Evolutionary conservation across 164 flowering plant genomes (phyloP).

Genomic region (Taxillus chinensis): DNA sequence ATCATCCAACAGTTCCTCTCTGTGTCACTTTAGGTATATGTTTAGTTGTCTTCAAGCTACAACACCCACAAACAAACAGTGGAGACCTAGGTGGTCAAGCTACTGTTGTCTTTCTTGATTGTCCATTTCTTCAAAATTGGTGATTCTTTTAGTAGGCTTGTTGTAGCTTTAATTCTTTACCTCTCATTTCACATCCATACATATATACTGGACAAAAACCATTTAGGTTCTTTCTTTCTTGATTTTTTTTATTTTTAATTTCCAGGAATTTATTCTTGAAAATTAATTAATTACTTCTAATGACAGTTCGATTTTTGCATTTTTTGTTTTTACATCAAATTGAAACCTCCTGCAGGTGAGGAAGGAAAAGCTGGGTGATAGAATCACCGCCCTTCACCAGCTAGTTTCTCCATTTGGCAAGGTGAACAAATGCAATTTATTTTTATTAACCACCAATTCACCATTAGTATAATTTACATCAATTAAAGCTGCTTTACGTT

Average conservation of each 20-base stretch:
- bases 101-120: not conserved
- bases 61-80: too few species aligned
- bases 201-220: not conserved
- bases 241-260: too few species aligned
- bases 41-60: not conserved
- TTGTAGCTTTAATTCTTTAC: not conserved
- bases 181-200: not conserved
- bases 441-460: too few species aligned
- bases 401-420: constrained; percentile 63
- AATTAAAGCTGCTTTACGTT: too few species aligned
- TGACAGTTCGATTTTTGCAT: too few species aligned
- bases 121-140: not conserved
- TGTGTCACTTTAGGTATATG: not conserved
- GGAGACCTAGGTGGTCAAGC: too few species aligned
- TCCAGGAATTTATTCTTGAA: too few species aligned
- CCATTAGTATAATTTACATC: too few species aligned
- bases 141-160: not conserved
- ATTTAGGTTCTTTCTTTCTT: not conserved
- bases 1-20: not conserved
- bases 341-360: constrained; percentile 26
- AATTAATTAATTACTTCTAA: too few species aligned
- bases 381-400: constrained; percentile 58
- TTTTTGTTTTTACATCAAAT: not conserved
- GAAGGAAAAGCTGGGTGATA: constrained; percentile 52
- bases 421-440: constrained; percentile 15